Conservation (phyloP, 257 asterid genomes). For the Solanum virginianum region DNA sequence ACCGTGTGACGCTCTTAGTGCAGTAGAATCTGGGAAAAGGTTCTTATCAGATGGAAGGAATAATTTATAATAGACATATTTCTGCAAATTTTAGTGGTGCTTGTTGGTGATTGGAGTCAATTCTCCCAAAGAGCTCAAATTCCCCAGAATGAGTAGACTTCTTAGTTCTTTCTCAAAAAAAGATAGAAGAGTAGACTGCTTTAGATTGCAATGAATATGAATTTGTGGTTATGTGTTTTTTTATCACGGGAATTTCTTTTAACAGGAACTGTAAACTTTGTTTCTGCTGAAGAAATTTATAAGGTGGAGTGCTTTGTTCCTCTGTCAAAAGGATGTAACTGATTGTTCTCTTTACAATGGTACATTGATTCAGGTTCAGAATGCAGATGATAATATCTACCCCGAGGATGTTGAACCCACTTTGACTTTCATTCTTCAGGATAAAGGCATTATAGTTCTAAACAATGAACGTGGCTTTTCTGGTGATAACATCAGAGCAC, state of each 20-base stretch:
- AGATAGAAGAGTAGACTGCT: background rate
- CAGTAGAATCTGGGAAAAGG: background rate
- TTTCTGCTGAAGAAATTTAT: background rate
- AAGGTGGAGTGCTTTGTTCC: background rate
- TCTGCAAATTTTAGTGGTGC: background rate
- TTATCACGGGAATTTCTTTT: background rate
- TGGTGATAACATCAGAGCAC: constrained; percentile 72
- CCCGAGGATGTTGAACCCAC: constrained; percentile 69
- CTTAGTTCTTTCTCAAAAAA: background rate
- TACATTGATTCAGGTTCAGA: constrained; percentile 57
- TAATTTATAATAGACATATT: background rate
- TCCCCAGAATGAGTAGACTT: background rate
- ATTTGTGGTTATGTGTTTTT: background rate
- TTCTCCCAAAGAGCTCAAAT: background rate
- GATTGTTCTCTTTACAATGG: background rate
- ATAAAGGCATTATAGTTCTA: constrained; percentile 58
- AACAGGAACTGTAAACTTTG: background rate
- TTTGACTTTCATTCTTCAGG: constrained; percentile 72
- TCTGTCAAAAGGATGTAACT: background rate
- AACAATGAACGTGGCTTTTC: constrained; percentile 90
- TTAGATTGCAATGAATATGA: background rate
- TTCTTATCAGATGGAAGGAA: background rate
- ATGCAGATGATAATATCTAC: constrained; percentile 94
- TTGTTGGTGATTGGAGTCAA: background rate
- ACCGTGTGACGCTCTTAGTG: background rate